Conservation (phyloP, 2,329 filamentous ascomycete species). For the Pseudopyricularia cyperi region DNA sequence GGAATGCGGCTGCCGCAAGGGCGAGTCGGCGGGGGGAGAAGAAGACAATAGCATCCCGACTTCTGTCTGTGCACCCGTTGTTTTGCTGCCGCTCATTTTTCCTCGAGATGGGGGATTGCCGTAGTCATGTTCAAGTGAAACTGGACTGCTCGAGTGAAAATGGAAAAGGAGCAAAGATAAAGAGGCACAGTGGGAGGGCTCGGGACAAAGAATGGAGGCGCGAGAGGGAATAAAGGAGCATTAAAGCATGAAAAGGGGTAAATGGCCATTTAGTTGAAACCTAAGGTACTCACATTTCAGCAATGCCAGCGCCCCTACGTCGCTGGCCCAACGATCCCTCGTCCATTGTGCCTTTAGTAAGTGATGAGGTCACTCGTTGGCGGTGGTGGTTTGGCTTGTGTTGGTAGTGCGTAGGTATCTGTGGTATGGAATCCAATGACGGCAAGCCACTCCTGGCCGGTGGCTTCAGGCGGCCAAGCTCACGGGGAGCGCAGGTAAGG, state of each 20-base stretch:
- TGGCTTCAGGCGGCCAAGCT: too few species aligned
- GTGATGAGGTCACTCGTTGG: not conserved
- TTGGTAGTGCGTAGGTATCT: not conserved
- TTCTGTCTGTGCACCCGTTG: not conserved
- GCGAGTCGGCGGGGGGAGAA: constrained; percentile 10
- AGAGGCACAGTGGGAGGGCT: too few species aligned
- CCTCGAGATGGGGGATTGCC: not conserved
- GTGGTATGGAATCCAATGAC: too few species aligned
- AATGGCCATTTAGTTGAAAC: not conserved
- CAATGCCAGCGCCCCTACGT: not conserved
- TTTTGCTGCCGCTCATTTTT: not conserved
- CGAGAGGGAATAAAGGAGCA: not conserved
- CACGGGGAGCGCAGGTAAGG: too few species aligned
- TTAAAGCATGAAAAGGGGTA: not conserved
- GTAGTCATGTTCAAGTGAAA: not conserved
- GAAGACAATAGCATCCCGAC: not conserved
- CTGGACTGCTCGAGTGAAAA: not conserved
- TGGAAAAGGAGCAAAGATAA: not conserved
- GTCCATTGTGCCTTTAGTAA: not conserved
- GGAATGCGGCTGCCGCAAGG: constrained; percentile 43
- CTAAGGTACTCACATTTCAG: constrained; percentile 1
- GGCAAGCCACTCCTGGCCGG: too few species aligned
- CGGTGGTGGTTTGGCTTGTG: not conserved
- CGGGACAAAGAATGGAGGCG: not conserved
- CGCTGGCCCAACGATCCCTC: not conserved